A percentile compares a stretch with the other conserved stretches of the same genome.
These are phyloP conservation scores for Fraxinus latifolia DNA, from an alignment of 305 asterid species.

Conservation along the genomic window DNA sequence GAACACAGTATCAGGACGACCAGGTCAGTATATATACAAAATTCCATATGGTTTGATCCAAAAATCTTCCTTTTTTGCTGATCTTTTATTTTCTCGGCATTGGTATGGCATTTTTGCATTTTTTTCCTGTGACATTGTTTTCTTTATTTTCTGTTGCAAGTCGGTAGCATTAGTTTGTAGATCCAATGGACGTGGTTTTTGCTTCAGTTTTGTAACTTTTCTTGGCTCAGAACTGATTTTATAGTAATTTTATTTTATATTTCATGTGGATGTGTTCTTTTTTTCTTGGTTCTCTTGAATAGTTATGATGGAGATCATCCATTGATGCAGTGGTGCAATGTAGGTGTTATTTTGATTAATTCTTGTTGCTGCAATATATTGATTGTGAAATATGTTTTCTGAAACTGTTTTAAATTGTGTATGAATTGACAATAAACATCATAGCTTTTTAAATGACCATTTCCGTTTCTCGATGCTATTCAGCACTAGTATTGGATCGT, in stretches of 20 bases:
- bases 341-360: conserved; percentile 21
- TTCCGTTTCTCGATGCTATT: neutral
- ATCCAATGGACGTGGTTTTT: conserved; percentile 42
- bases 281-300: conserved; percentile 26
- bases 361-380: conserved; percentile 20
- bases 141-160: conserved; percentile 20
- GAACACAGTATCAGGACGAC: conserved; percentile 31
- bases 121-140: conserved; percentile 18
- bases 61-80: conserved; percentile 16
- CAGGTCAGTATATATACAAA: conserved; percentile 31
- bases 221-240: conserved; percentile 17
- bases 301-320: conserved; percentile 40
- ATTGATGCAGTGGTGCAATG: conserved; percentile 3
- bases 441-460: conserved; percentile 3
- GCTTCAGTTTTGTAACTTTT: conserved; percentile 21
- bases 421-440: neutral
- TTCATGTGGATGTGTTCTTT: conserved; percentile 26
- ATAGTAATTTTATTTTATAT: conserved; percentile 22
- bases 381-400: conserved; percentile 17
- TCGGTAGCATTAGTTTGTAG: conserved; percentile 33
- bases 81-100: conserved; percentile 7
- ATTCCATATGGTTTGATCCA: conserved; percentile 23
- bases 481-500: neutral
- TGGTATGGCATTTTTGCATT: conserved; percentile 22
- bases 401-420: conserved; percentile 10